These are phyloP conservation scores for Barbarea vulgaris DNA, from an alignment of 345 rosid genomes.

Conservation along the genomic window DNA sequence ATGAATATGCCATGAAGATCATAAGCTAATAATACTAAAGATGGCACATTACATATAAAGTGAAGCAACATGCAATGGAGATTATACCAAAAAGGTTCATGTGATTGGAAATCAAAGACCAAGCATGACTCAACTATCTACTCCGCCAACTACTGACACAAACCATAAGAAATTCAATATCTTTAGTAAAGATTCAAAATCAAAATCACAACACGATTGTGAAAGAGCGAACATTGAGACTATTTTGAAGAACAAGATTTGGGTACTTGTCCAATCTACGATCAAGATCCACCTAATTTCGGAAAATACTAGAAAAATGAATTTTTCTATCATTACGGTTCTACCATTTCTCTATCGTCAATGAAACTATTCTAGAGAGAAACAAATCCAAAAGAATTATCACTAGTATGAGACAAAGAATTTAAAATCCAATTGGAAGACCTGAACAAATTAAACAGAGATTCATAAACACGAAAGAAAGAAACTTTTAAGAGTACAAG, in stretches of 20 bases:
- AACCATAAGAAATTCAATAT: not conserved
- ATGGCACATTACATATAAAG: not conserved
- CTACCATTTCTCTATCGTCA: not conserved
- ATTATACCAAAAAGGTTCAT: not conserved
- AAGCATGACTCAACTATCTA: conserved; percentile 36
- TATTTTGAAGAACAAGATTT: not conserved
- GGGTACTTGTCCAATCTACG: not conserved
- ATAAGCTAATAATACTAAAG: not conserved
- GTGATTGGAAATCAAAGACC: not conserved
- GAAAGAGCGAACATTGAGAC: not conserved
- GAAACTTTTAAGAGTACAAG: not conserved
- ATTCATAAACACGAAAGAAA: not conserved
- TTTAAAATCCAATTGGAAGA: not conserved
- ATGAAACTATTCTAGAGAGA: not conserved
- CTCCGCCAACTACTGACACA: not conserved
- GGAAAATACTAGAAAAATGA: not conserved
- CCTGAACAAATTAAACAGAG: not conserved
- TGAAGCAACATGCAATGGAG: not conserved
- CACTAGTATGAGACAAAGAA: not conserved
- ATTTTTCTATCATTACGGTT: not conserved
- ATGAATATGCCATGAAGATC: not conserved
- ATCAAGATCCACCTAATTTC: conserved; percentile 6
- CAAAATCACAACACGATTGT: not conserved
- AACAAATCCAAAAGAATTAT: not conserved
- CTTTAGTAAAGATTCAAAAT: not conserved